A percentile compares a stretch with the other conserved stretches of the same genome.
Evolutionary conservation across 192 early-diverging fungal species (phyloP).

Genomic region (Linnemannia elongata): DNA sequence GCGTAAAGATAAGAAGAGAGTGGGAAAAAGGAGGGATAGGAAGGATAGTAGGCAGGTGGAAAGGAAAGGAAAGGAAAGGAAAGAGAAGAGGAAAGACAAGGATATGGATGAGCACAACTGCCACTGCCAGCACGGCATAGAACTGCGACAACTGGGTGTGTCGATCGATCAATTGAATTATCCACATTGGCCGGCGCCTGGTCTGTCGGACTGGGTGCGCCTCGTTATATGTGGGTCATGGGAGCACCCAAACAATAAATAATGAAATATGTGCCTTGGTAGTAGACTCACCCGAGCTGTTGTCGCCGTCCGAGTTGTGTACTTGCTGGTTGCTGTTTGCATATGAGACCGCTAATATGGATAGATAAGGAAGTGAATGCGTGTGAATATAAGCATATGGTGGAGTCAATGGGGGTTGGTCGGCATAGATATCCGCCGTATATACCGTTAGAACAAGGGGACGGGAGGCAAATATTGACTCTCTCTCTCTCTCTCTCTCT

Average conservation of each 20-base stretch:
- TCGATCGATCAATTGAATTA: not conserved
- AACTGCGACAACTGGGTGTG: not conserved
- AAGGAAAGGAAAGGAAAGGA: not conserved
- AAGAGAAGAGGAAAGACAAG: not conserved
- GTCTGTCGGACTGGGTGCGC: not conserved
- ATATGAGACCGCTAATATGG: not conserved
- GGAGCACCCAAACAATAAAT: not conserved
- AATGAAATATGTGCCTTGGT: not conserved
- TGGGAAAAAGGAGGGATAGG: not conserved
- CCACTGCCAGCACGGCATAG: not conserved
- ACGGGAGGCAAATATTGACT: too few relatives aligned
- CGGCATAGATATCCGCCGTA: not conserved
- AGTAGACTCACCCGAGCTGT: slow-evolving; percentile 40
- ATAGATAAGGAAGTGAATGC: not conserved
- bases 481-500: too few relatives aligned
- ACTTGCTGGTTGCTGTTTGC: slow-evolving; percentile 5
- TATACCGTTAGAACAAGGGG: not conserved
- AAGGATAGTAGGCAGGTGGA: too few relatives aligned
- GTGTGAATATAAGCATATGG: not conserved
- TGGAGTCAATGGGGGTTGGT: not conserved
- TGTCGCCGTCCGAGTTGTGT: slow-evolving; percentile 38
- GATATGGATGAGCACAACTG: not conserved
- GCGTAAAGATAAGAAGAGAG: not conserved
- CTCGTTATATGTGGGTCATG: not conserved
- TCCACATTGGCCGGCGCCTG: not conserved